A percentile compares a stretch with the other conserved stretches of the same genome.
These are phyloP conservation scores for Solanum hybrid DNA, from an alignment of 305 asterid species.

Conservation along the genomic window DNA sequence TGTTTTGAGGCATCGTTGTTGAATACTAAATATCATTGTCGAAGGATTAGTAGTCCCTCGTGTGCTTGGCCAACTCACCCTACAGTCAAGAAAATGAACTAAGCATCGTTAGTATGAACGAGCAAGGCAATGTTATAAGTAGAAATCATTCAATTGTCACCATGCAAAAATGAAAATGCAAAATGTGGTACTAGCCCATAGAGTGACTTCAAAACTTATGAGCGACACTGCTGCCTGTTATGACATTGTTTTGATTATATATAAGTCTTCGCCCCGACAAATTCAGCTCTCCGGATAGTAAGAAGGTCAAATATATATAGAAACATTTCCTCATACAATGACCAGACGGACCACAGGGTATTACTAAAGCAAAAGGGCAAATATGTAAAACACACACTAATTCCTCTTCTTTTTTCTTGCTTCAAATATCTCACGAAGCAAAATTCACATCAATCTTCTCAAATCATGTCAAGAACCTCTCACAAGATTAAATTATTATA, in stretches of 20 bases:
- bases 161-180: too few relatives aligned
- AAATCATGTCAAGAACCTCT: neutral
- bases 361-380: neutral
- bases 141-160: neutral
- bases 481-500: neutral
- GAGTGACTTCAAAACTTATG: too few relatives aligned
- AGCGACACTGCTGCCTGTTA: neutral
- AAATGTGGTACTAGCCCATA: neutral
- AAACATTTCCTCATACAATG: neutral
- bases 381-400: neutral
- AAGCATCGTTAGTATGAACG: neutral
- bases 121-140: neutral
- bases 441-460: too few relatives aligned
- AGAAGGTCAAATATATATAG: neutral
- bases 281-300: neutral
- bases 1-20: neutral
- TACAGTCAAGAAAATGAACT: constrained; percentile 9
- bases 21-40: neutral
- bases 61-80: constrained; percentile 40
- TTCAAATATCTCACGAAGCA: too few relatives aligned
- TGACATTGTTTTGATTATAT: too few relatives aligned
- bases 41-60: constrained; percentile 8
- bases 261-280: too few relatives aligned
- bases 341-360: neutral
- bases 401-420: neutral